phyloP scores from a whole-genome alignment of 371 early-diverging fungal genomes.

The Circinella minor region DNA sequence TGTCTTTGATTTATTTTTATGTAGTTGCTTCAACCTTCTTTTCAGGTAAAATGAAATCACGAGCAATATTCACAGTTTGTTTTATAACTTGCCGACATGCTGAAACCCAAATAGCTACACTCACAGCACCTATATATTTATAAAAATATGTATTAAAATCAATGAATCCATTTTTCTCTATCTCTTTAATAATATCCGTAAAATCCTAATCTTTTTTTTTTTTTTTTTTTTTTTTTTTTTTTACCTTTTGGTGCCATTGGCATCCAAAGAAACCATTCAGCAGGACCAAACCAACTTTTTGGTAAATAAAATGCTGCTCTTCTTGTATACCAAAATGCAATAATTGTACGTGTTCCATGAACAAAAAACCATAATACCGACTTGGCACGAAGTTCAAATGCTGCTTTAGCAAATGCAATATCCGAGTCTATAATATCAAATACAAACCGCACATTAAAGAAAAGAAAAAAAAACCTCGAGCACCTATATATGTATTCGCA shows the following conservation, averaged over 20 bases:
- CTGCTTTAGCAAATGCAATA: conserved; percentile 67
- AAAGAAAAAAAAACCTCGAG: too few relatives aligned
- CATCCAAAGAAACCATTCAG: conserved; percentile 67
- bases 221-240: background rate
- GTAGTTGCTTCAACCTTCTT: conserved; percentile 7
- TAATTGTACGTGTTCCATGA: conserved; percentile 70
- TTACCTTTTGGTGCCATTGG: conserved; percentile 85
- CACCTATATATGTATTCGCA: too few relatives aligned
- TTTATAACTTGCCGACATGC: conserved; percentile 65
- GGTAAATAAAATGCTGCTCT: conserved; percentile 85
- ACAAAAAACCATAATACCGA: conserved; percentile 73
- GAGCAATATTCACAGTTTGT: conserved; percentile 35
- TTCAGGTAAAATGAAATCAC: conserved; percentile 41
- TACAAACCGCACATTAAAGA: background rate
- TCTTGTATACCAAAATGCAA: conserved; percentile 74
- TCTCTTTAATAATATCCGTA: too few relatives aligned
- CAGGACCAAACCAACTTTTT: conserved; percentile 84
- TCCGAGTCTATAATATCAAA: conserved; percentile 53
- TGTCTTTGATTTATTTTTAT: background rate
- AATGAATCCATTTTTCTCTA: background rate
- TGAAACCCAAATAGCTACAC: conserved; percentile 75
- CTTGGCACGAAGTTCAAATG: conserved; percentile 81
- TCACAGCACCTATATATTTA: conserved; percentile 63
- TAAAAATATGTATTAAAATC: background rate
- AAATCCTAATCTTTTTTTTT: background rate